Conservation (phyloP, 495 filamentous ascomycete genomes). For the Hypomontagnella submonticulosa region DNA sequence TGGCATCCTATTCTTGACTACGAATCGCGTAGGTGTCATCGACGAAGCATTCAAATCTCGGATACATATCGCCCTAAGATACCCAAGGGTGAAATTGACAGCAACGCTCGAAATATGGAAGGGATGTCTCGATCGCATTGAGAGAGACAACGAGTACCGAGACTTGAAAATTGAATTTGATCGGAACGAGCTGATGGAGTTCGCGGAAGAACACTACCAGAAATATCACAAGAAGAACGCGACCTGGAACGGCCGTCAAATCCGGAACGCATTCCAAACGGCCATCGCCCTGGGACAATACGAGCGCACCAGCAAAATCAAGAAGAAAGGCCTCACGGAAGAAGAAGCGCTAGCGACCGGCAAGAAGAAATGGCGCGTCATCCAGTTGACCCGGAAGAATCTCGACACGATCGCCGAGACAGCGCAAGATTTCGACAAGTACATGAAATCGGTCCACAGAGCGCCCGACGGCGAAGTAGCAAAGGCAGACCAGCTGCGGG, state of each 20-base stretch:
- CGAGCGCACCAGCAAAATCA: conserved; percentile 25
- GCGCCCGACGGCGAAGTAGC: conserved; percentile 7
- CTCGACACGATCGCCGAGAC: conserved; percentile 37
- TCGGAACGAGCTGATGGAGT: conserved; percentile 26
- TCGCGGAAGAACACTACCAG: conserved; percentile 32
- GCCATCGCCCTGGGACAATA: conserved; percentile 50
- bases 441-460: conserved; percentile 19
- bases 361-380: conserved; percentile 27
- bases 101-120: conserved; percentile 5
- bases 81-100: conserved; percentile 33
- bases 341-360: conserved; percentile 5
- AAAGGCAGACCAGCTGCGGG: conserved; percentile 6
- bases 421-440: conserved; percentile 36
- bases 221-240: conserved; percentile 19
- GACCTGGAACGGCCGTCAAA: conserved; percentile 59
- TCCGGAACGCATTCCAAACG: conserved; percentile 57
- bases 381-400: conserved; percentile 23
- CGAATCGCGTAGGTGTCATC: conserved; percentile 62
- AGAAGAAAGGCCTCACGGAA: conserved; percentile 19
- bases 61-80: conserved; percentile 62
- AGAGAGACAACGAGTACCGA: conserved; percentile 21
- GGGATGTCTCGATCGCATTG: conserved; percentile 9
- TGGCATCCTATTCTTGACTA: conserved; percentile 68
- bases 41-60: conserved; percentile 66
- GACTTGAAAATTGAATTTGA: conserved; percentile 28